phyloP scores from a whole-genome alignment of 139 green algal genomes.

The Coelastrella sp. region DNA sequence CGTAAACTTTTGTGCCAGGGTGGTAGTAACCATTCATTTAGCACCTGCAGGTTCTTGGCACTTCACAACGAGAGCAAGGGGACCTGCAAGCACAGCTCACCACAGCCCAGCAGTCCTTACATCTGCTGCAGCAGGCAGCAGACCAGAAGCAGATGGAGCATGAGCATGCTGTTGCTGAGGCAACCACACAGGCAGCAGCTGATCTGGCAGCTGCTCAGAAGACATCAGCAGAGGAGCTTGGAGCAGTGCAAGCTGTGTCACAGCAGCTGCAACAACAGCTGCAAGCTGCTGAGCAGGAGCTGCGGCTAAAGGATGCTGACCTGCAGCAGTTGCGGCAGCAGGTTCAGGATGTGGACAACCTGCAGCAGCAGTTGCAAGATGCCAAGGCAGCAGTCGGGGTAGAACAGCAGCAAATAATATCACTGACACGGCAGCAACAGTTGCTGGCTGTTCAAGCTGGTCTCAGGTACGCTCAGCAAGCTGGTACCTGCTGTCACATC shows the following conservation, averaged over 20 bases:
- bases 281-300: not conserved
- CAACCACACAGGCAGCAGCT: not conserved
- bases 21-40: too few species aligned
- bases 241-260: not conserved
- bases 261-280: constrained; percentile 23
- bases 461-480: not conserved
- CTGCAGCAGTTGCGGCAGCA: constrained; percentile 17
- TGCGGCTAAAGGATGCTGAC: not conserved
- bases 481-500: not conserved
- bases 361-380: constrained; percentile 17
- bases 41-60: not conserved
- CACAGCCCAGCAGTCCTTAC: constrained; percentile 2
- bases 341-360: too few species aligned
- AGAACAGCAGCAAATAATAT: not conserved
- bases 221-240: not conserved
- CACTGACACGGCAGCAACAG: not conserved
- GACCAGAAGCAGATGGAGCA: not conserved
- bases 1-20: too few species aligned
- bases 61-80: not conserved
- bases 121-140: not conserved
- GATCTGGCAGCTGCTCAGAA: not conserved
- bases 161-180: constrained; percentile 6
- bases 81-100: not conserved
- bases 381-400: not conserved
- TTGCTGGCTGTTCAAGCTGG: not conserved